phyloP scores from a whole-genome alignment of 352 stramenopile species.

The Phytopythium chamaehyphon region DNA sequence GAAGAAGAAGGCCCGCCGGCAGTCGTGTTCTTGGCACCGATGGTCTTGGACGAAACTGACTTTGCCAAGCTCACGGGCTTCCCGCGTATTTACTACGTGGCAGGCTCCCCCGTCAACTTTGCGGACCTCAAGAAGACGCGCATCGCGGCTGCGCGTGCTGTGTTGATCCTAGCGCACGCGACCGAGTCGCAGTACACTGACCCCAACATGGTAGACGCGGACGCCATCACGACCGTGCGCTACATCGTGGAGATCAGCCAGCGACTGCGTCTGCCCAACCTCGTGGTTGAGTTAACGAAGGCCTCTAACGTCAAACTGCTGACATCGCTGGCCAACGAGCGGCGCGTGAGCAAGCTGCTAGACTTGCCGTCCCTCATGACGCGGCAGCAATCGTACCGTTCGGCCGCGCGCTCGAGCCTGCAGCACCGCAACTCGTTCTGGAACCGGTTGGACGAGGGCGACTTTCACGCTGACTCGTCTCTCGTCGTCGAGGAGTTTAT shows the following conservation, averaged over 20 bases:
- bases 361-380: constrained; percentile 30
- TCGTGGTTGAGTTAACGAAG: constrained; percentile 70
- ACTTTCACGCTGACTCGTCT: constrained; percentile 23
- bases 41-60: constrained; percentile 50
- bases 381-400: constrained; percentile 40
- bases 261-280: constrained; percentile 54
- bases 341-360: constrained; percentile 28
- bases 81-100: constrained; percentile 57
- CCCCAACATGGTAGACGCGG: constrained; percentile 78
- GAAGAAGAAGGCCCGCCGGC: constrained; percentile 35
- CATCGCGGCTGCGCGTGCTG: constrained; percentile 47
- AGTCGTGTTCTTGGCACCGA: constrained; percentile 54
- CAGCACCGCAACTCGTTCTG: constrained; percentile 40
- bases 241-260: constrained; percentile 83
- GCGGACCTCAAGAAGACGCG: constrained; percentile 62
- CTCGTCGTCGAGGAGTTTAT: constrained; percentile 73
- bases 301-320: constrained; percentile 78
- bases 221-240: constrained; percentile 76
- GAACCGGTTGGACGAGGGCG: constrained; percentile 29
- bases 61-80: constrained; percentile 49
- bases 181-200: constrained; percentile 49
- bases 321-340: constrained; percentile 63
- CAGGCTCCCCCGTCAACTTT: constrained; percentile 73
- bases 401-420: constrained; percentile 25
- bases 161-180: constrained; percentile 59